These are phyloP conservation scores for Actinomortierella wolfii DNA, from an alignment of 371 early-diverging fungal genomes.

Conservation along the genomic window DNA sequence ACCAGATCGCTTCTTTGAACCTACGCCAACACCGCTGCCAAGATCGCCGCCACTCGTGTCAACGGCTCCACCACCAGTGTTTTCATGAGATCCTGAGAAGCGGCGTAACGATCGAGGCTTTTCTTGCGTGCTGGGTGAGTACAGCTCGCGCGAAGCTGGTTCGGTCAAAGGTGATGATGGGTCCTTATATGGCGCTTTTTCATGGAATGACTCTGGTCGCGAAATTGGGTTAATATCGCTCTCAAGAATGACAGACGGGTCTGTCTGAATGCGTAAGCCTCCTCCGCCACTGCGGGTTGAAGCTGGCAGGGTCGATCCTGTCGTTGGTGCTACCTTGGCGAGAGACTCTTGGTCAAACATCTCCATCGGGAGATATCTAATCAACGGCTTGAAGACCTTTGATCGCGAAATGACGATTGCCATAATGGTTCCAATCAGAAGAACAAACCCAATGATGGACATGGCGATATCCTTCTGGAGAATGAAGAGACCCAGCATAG, in stretches of 20 bases:
- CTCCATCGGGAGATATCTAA: constrained; percentile 21
- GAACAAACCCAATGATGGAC: constrained; percentile 26
- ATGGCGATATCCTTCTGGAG: constrained; percentile 27
- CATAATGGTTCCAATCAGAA: constrained; percentile 10
- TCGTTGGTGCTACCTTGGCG: no score
- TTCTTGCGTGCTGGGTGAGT: background rate
- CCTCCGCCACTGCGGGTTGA: no score
- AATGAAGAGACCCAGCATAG: constrained; percentile 61
- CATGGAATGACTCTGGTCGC: constrained; percentile 13
- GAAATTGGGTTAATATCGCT: constrained; percentile 13
- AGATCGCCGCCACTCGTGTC: no score
- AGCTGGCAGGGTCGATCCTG: no score
- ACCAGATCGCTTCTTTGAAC: no score
- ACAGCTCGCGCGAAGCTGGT: constrained; percentile 4
- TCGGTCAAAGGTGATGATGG: constrained; percentile 8
- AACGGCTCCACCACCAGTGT: no score
- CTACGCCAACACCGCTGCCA: no score
- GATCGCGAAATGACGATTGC: constrained; percentile 22
- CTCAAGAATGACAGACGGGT: no score
- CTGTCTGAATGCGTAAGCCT: no score
- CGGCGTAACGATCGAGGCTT: no score
- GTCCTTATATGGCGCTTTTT: constrained; percentile 22
- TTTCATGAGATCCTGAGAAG: no score
- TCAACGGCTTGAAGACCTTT: constrained; percentile 22
- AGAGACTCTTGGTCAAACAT: constrained; percentile 12